Base-by-base conservation (phyloP, 768 basidiomycete species). In the Filobasidium floriforme region DNA sequence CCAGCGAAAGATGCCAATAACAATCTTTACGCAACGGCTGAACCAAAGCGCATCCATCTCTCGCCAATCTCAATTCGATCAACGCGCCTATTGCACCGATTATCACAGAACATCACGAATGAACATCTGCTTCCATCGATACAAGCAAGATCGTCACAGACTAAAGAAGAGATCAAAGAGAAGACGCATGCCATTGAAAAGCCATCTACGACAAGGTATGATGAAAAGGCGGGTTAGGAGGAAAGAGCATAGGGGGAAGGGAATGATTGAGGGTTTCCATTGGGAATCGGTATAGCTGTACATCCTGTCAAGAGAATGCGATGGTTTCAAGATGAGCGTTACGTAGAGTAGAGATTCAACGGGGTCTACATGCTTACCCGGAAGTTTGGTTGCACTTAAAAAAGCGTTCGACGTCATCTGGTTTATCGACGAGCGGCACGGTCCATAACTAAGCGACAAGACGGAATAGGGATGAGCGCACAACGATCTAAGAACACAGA, bases 371-470 rank as follows among this genome's bases (percentile, higher is more conserved):
- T 49, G 46, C 12, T 49, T 22, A 49, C 46, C 46, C 12, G 15
- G 18, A 14, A 18, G 22, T 18, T 4, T 18, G 46, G 46, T 49
- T 49, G 22, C 22, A 22, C 46, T 49, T 49, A 3, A 12, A 49
- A 3, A 12, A 49, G 46, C 46, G 46, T 4, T 37, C 32, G 12
- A 49, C 46, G 14, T 18, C 22, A 22, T 44, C 41, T 64, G 41
- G 37, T 43, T 64, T 64, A 64, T 57, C 63, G 63, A 64, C 63
- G 63, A 43, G 63, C 46, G 63, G 52, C 54, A 52, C 57, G 57
- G n/a, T 64, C 63, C 40, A 64, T 52, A 28, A 64, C 63, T 64
- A 43, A 6, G 24, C 0, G n/a, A 1, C 26, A 12, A 12, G 10
- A n/a, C n/a, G 40, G 15, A 26, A 11, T 18, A 5, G 19, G 29